Evolutionary conservation across 192 early-diverging fungal species (phyloP).

Genomic region (Rhizophagus sp.): DNA sequence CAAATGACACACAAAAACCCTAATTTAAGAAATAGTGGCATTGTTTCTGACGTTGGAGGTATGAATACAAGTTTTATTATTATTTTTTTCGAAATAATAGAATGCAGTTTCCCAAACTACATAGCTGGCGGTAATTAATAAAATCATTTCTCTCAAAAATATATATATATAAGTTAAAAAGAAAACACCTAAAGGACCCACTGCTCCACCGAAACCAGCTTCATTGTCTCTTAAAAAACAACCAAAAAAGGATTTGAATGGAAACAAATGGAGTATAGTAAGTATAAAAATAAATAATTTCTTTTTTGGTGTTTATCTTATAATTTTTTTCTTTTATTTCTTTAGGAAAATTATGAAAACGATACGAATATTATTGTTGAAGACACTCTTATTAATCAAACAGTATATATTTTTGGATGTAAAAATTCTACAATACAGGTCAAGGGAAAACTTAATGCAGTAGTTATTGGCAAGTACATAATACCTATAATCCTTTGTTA

Average conservation of each 20-base stretch:
- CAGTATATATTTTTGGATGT: slow-evolving; percentile 95
- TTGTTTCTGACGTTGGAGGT: slow-evolving; percentile 48
- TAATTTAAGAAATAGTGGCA: slow-evolving; percentile 64
- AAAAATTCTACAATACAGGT: slow-evolving; percentile 86
- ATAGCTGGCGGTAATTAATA: too few relatives aligned
- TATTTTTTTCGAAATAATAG: slow-evolving; percentile 30
- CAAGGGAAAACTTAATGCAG: slow-evolving; percentile 89
- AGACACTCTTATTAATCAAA: slow-evolving; percentile 78
- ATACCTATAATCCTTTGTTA: background rate
- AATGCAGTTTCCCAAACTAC: too few relatives aligned
- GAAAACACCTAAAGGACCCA: slow-evolving; percentile 38
- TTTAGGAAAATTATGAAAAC: slow-evolving; percentile 77
- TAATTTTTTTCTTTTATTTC: background rate
- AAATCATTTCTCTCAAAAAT: background rate
- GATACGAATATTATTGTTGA: slow-evolving; percentile 78
- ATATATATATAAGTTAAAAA: slow-evolving; percentile 36
- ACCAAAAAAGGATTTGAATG: slow-evolving; percentile 79
- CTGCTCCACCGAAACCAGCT: slow-evolving; percentile 56
- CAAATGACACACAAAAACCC: slow-evolving; percentile 99
- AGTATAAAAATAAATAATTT: slow-evolving; percentile 25
- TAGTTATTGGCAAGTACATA: slow-evolving; percentile 70
- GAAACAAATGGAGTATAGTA: slow-evolving; percentile 89
- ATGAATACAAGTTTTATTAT: background rate
- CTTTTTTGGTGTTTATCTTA: background rate
- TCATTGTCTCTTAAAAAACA: slow-evolving; percentile 66